These are phyloP conservation scores for Mycena vulgaris DNA, from an alignment of 768 basidiomycete genomes.

Conservation along the genomic window DNA sequence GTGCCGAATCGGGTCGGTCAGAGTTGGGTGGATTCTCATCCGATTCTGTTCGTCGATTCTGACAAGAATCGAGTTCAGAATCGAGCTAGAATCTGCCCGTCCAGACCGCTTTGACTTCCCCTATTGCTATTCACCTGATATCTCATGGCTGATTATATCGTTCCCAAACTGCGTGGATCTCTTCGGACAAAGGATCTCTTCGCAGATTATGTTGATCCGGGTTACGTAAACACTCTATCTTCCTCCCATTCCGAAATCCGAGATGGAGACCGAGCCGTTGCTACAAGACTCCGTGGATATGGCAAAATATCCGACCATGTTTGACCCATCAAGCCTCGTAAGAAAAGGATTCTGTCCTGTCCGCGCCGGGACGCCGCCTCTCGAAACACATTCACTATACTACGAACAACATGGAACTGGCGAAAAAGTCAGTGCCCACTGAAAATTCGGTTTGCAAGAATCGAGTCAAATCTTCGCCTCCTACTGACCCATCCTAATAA, in stretches of 20 bases:
- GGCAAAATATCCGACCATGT: constrained; percentile 56
- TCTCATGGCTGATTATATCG: too few species aligned
- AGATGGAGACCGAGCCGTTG: not conserved
- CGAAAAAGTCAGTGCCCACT: constrained; percentile 79
- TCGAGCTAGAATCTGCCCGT: too few species aligned
- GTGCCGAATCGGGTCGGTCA: too few species aligned
- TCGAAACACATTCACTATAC: constrained; percentile 83
- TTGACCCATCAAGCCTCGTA: constrained; percentile 73
- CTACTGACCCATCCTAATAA: not conserved
- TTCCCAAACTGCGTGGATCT: too few species aligned
- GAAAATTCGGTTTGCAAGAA: not conserved
- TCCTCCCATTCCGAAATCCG: not conserved
- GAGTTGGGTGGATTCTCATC: too few species aligned
- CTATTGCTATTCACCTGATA: too few species aligned
- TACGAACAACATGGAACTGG: constrained; percentile 84
- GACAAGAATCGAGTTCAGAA: too few species aligned
- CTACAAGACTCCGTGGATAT: constrained; percentile 10
- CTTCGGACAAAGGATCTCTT: too few species aligned
- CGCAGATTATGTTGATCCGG: too few species aligned
- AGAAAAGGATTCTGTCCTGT: constrained; percentile 86
- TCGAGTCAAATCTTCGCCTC: not conserved
- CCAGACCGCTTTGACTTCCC: too few species aligned
- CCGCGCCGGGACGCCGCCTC: constrained; percentile 56
- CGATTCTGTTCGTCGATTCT: too few species aligned
- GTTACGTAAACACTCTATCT: too few species aligned